A percentile compares a stretch with the other conserved stretches of the same genome.
These are phyloP conservation scores for Pseudonectria buxi DNA, from an alignment of 2,329 filamentous ascomycete species.

Conservation along the genomic window DNA sequence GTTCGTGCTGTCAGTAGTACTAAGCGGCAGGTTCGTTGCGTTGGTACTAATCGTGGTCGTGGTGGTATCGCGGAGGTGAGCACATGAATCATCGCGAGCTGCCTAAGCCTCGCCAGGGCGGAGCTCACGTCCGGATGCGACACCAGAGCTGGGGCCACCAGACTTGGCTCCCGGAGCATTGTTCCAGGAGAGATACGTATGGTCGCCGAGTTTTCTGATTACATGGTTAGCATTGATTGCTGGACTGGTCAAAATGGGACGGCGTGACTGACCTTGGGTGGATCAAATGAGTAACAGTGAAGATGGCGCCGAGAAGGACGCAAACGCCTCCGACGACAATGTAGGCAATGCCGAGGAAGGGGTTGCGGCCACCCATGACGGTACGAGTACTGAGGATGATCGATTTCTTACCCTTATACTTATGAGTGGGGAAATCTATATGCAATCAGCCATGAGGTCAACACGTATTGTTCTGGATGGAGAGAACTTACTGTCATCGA, in stretches of 20 bases:
- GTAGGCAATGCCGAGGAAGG: constrained; percentile 94
- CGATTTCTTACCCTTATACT: constrained; percentile 82
- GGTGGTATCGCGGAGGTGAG: constrained; percentile 9
- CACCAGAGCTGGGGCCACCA: constrained; percentile 34
- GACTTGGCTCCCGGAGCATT: constrained; percentile 43
- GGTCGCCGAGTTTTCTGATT: constrained; percentile 89
- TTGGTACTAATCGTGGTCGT: constrained; percentile 3
- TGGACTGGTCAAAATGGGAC: constrained; percentile 3
- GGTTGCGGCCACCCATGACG: constrained; percentile 90
- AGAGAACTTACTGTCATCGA: constrained; percentile 66
- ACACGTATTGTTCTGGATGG: not conserved
- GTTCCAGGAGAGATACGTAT: constrained; percentile 97
- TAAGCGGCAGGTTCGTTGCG: constrained; percentile 6
- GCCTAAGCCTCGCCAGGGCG: constrained; percentile 38
- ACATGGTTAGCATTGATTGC: constrained; percentile 37
- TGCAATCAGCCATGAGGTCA: constrained; percentile 7
- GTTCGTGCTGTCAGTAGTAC: constrained; percentile 1
- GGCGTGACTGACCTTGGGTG: constrained; percentile 64
- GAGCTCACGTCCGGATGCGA: constrained; percentile 51
- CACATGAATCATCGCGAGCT: constrained; percentile 21
- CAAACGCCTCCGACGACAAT: constrained; percentile 90
- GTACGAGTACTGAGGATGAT: constrained; percentile 84
- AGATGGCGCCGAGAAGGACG: constrained; percentile 78
- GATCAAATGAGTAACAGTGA: constrained; percentile 85
- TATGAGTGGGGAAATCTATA: constrained; percentile 69